Base-by-base conservation (phyloP, 805 yeast species). In the Saccharomycopsis guyanensis region DNA sequence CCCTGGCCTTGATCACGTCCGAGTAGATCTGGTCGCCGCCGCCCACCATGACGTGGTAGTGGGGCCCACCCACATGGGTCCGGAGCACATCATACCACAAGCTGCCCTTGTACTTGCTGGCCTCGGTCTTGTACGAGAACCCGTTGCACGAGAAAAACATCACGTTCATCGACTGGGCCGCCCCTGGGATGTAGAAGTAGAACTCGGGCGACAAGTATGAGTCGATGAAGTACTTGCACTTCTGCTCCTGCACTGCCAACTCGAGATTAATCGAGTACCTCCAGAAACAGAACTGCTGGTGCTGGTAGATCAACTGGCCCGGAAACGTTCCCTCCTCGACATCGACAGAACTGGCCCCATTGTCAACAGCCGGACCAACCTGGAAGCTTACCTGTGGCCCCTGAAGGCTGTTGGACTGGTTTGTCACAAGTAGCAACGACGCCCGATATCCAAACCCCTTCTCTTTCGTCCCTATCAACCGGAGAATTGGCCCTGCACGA, bases 1-100 rank as follows among this genome's bases (percentile, higher is more conserved):
- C 75, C 18, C 75, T 68, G 16, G 71, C 53, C 60, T 82, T 84
- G 56, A 91, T 77, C 1, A 86, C 72, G 63, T 91, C 98, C 44
- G 88, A 78, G 61, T 91, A 91, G 43, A 91, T 75, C 66, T 91
- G 98, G 64, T 91, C 98, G 22, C 98, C 98, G 43, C 97, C 97
- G 24, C 98, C 98, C 23, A 91, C 68, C 96, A 91, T 89, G 4
- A 87, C 97, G 61, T 91, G 96, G 63, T 86, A 86, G 32, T 71
- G 74, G 34, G 74, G 76, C 34, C 71, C 63, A 23, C 25, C 67
- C 4, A 61, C 60, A 59, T 91, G 96, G 50, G 76, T 75, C 23
- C 72, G 68, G 55, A 89, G 56, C 2, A 91, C 95, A 59, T 91
- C 97, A 32, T 66, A 70, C 97, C 97, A 91, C 53, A 93, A 63